Conservation (phyloP, 1,284 basidiomycete species). For the Sporisorium sorghi region DNA sequence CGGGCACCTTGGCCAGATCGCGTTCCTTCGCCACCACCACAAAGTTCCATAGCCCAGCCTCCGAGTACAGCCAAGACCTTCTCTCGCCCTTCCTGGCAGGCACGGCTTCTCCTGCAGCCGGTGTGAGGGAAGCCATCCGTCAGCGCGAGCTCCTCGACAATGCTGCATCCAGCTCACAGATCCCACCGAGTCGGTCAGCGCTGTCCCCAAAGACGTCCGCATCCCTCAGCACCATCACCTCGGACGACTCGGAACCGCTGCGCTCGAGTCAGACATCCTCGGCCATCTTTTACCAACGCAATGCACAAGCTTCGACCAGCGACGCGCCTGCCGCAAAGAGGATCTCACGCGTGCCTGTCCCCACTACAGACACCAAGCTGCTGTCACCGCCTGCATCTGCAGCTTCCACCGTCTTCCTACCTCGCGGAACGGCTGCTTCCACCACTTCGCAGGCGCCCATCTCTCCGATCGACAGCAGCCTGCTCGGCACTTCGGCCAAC, state of each 20-base stretch:
- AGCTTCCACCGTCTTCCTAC: slow-evolving; percentile 9
- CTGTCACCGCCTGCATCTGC: slow-evolving; percentile 22
- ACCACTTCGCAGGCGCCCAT: slow-evolving; percentile 20
- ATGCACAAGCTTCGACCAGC: neutral
- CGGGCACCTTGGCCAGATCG: slow-evolving; percentile 32
- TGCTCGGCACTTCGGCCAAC: slow-evolving; percentile 43
- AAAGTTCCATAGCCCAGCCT: slow-evolving; percentile 37
- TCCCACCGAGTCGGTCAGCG: slow-evolving; percentile 28
- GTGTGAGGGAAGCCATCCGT: slow-evolving; percentile 43
- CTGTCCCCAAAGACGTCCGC: slow-evolving; percentile 29
- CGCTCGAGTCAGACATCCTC: slow-evolving; percentile 29
- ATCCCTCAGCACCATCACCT: slow-evolving; percentile 20
- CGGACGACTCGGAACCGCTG: slow-evolving; percentile 20
- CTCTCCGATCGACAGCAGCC: slow-evolving; percentile 54
- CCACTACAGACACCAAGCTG: slow-evolving; percentile 19
- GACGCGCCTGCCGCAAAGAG: slow-evolving; percentile 17
- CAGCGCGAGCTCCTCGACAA: slow-evolving; percentile 45
- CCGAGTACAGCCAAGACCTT: slow-evolving; percentile 46
- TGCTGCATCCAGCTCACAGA: slow-evolving; percentile 12
- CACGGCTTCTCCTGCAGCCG: slow-evolving; percentile 36
- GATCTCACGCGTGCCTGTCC: slow-evolving; percentile 34
- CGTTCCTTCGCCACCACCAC: slow-evolving; percentile 41
- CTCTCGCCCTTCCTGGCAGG: slow-evolving; percentile 36
- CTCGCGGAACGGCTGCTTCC: slow-evolving; percentile 22
- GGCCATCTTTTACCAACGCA: slow-evolving; percentile 33